Conservation (phyloP, 345 rosid genomes). For the Lumnitzera littorea region DNA sequence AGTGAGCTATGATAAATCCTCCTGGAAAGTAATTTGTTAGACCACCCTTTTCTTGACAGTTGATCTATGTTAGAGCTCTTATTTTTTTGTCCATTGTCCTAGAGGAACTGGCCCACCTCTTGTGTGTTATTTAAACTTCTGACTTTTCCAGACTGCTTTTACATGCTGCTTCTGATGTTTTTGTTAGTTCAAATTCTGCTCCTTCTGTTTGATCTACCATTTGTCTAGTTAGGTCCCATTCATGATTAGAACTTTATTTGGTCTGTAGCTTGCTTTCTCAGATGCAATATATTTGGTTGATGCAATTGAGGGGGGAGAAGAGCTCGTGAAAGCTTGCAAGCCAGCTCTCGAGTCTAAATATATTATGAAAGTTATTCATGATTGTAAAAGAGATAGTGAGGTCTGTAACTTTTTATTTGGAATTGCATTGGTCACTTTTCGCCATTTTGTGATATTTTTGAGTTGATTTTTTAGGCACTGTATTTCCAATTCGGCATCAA, state of each 20-base stretch:
- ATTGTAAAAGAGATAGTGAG: slow-evolving; percentile 99
- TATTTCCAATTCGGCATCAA: slow-evolving; percentile 89
- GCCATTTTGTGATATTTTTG: slow-evolving; percentile 4
- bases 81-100: too few species aligned
- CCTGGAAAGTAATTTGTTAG: too few species aligned
- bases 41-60: too few species aligned
- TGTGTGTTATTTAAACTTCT: too few species aligned
- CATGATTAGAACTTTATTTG: slow-evolving; percentile 10
- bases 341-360: slow-evolving; percentile 90
- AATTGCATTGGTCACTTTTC: slow-evolving; percentile 13
- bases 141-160: too few species aligned
- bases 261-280: slow-evolving; percentile 83
- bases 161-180: too few species aligned
- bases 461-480: slow-evolving; percentile 50
- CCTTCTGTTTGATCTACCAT: not conserved
- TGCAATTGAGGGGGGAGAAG: slow-evolving; percentile 65
- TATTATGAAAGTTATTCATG: slow-evolving; percentile 93
- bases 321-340: slow-evolving; percentile 76
- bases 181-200: not conserved
- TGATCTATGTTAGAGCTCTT: too few species aligned
- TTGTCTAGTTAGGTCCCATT: not conserved
- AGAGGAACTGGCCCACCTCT: too few species aligned
- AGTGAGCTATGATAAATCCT: too few species aligned
- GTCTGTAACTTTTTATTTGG: slow-evolving; percentile 39
- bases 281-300: slow-evolving; percentile 89